phyloP scores from a whole-genome alignment of 371 early-diverging fungal genomes.

The Mortierella sp. region DNA sequence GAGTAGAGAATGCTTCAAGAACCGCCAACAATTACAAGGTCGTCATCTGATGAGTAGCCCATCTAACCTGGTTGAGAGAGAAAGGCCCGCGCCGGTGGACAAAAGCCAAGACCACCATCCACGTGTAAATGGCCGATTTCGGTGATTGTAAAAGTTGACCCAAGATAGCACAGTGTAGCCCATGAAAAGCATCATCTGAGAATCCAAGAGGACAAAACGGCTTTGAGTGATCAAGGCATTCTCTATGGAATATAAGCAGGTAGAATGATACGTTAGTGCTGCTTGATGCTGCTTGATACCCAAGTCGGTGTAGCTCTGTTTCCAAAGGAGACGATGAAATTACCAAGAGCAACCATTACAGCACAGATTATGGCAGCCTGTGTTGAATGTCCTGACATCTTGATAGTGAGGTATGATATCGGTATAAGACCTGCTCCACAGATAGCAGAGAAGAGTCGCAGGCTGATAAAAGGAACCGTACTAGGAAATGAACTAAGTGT shows the following conservation, averaged over 20 bases:
- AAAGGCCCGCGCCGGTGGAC: slow-evolving; percentile 90
- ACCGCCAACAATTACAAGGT: too few species aligned
- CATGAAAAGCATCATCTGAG: slow-evolving; percentile 97
- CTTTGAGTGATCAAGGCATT: slow-evolving; percentile 89
- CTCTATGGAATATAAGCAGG: slow-evolving; percentile 56
- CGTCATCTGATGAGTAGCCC: too few species aligned
- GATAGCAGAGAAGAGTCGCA: slow-evolving; percentile 87
- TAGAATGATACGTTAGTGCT: neutral
- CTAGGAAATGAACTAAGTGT: slow-evolving; percentile 18
- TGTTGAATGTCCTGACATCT: slow-evolving; percentile 76
- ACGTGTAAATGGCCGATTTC: slow-evolving; percentile 76
- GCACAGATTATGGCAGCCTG: slow-evolving; percentile 78
- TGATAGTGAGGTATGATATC: slow-evolving; percentile 90
- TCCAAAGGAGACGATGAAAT: neutral
- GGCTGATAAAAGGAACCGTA: slow-evolving; percentile 37
- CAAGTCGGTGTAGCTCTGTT: neutral
- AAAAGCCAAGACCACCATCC: slow-evolving; percentile 92
- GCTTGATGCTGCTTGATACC: neutral
- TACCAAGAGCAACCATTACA: slow-evolving; percentile 77
- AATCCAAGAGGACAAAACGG: slow-evolving; percentile 97
- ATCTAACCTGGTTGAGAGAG: slow-evolving; percentile 73
- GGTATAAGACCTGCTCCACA: slow-evolving; percentile 95
- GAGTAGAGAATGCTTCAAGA: too few species aligned
- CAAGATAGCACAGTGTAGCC: slow-evolving; percentile 82
- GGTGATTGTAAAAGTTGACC: slow-evolving; percentile 79